Percentiles rank a stretch among this genome's conserved stretches.
These are phyloP conservation scores for Chytriomyces hyalinus DNA, from an alignment of 192 early-diverging fungal genomes.

Conservation along the genomic window DNA sequence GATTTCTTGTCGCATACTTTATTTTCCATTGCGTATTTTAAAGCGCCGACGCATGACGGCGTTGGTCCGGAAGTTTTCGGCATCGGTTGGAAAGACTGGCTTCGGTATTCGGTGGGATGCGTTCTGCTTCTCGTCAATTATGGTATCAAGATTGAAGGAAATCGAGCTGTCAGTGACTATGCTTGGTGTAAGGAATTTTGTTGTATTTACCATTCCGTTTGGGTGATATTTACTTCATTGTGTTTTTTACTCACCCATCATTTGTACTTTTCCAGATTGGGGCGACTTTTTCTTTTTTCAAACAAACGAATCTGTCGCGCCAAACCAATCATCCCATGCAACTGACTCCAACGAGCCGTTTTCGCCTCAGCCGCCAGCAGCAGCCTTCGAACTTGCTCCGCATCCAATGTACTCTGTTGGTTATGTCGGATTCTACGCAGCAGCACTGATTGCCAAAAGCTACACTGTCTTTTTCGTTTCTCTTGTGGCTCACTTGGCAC, in stretches of 20 bases:
- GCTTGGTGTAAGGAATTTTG: slow-evolving; percentile 84
- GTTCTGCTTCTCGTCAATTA: slow-evolving; percentile 88
- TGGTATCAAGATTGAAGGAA: slow-evolving; percentile 95
- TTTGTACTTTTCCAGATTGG: slow-evolving; percentile 75
- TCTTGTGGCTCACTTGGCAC: slow-evolving; percentile 83
- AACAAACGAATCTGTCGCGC: slow-evolving; percentile 39
- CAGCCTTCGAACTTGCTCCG: slow-evolving; percentile 95
- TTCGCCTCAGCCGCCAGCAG: slow-evolving; percentile 77
- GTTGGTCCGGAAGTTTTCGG: slow-evolving; percentile 26
- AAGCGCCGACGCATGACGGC: slow-evolving; percentile 54
- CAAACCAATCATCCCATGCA: background rate
- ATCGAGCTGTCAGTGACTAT: slow-evolving; percentile 95
- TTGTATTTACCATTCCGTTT: slow-evolving; percentile 18
- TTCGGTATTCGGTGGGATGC: slow-evolving; percentile 79
- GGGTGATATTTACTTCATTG: slow-evolving; percentile 15
- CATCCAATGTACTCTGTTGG: slow-evolving; percentile 99
- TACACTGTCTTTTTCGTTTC: slow-evolving; percentile 91
- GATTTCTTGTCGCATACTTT: slow-evolving; percentile 85
- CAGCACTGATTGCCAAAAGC: slow-evolving; percentile 87
- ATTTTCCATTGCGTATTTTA: slow-evolving; percentile 83
- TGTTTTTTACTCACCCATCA: slow-evolving; percentile 21
- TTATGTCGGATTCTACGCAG: slow-evolving; percentile 94
- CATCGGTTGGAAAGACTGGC: slow-evolving; percentile 49
- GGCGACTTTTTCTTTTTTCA: slow-evolving; percentile 96
- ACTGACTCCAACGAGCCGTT: background rate